phyloP scores from a whole-genome alignment of 2,329 filamentous ascomycete genomes.

The Diaporthe citrichinensis region DNA sequence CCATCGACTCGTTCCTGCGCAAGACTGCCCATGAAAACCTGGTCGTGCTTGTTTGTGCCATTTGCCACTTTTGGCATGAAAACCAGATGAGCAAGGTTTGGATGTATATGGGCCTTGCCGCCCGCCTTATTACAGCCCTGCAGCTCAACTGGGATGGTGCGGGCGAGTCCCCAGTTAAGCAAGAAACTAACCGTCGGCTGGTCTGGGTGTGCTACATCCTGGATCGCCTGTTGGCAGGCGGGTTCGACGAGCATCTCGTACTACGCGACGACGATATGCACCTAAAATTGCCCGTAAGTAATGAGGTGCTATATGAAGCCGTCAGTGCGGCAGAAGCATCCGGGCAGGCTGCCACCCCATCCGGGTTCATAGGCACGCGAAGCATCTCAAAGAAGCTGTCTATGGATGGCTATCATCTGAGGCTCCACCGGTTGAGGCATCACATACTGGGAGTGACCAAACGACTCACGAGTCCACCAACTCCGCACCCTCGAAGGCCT shows the following conservation, averaged over 20 bases:
- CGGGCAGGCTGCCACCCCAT: neutral
- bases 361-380: neutral
- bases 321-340: neutral
- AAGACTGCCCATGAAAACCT: conserved; percentile 43
- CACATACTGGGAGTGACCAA: conserved; percentile 51
- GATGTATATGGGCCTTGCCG: conserved; percentile 56
- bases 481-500: conserved; percentile 44
- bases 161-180: conserved; percentile 51
- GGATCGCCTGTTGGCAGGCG: conserved; percentile 55
- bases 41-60: conserved; percentile 54
- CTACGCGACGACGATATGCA: conserved; percentile 56
- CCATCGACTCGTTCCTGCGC: conserved; percentile 56
- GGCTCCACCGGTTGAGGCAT: conserved; percentile 55
- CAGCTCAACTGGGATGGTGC: conserved; percentile 57
- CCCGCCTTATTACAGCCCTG: conserved; percentile 54
- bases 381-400: conserved; percentile 6
- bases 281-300: conserved; percentile 54
- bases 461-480: conserved; percentile 36
- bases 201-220: conserved; percentile 57
- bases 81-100: conserved; percentile 57
- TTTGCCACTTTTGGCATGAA: conserved; percentile 54
- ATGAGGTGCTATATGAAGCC: conserved; percentile 51
- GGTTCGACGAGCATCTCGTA: conserved; percentile 57
- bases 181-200: conserved; percentile 54
- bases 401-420: conserved; percentile 53